phyloP scores from a whole-genome alignment of 2,329 filamentous ascomycete species.

The Rhynchosporium graminicola region DNA sequence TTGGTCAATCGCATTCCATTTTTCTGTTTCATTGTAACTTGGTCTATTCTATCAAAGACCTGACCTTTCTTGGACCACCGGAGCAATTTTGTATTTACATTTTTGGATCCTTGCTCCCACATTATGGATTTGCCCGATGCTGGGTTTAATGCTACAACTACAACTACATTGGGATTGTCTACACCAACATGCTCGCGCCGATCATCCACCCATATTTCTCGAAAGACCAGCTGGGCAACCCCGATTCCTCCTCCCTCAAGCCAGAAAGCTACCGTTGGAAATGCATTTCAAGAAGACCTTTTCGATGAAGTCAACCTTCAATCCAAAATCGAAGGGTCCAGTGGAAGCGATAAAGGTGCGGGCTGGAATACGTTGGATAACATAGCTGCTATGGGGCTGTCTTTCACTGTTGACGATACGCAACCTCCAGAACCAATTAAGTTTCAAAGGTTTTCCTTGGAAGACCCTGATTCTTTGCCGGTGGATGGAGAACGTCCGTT shows the following conservation, averaged over 20 bases:
- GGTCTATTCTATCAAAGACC: slow-evolving; percentile 31
- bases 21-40: slow-evolving; percentile 34
- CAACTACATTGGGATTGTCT: slow-evolving; percentile 23
- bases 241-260: slow-evolving; percentile 38
- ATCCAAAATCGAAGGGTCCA: slow-evolving; percentile 30
- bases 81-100: slow-evolving; percentile 39
- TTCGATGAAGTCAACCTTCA: slow-evolving; percentile 42
- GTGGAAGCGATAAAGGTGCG: slow-evolving; percentile 37
- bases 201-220: slow-evolving; percentile 44
- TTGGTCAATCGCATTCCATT: slow-evolving; percentile 31
- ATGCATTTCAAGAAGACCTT: slow-evolving; percentile 34
- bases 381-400: slow-evolving; percentile 46
- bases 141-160: slow-evolving; percentile 19
- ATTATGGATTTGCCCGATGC: slow-evolving; percentile 36
- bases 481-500: slow-evolving; percentile 51
- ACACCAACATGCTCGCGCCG: slow-evolving; percentile 39
- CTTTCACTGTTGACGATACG: slow-evolving; percentile 41
- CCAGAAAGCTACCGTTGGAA: slow-evolving; percentile 26
- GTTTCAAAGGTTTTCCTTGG: slow-evolving; percentile 35
- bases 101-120: slow-evolving; percentile 32
- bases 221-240: slow-evolving; percentile 45
- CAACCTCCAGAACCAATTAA: slow-evolving; percentile 16
- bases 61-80: slow-evolving; percentile 39
- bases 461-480: slow-evolving; percentile 27
- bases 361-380: slow-evolving; percentile 45